These are phyloP conservation scores for Leucosporidium scottii DNA, from an alignment of 768 basidiomycete species.

Conservation along the genomic window DNA sequence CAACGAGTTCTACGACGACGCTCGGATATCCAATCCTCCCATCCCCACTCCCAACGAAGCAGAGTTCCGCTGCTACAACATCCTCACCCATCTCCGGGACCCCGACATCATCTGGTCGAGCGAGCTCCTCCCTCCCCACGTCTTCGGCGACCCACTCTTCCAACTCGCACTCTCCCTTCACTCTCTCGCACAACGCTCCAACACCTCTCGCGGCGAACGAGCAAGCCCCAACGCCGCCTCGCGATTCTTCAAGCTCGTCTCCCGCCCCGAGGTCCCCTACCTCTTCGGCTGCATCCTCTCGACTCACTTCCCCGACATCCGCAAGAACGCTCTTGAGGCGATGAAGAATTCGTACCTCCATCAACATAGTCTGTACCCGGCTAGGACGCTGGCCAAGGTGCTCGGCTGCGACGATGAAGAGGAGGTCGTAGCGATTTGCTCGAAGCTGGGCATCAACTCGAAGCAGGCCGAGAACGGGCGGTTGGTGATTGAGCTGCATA, in stretches of 20 bases:
- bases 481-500: conserved; percentile 28
- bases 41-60: conserved; percentile 63
- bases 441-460: conserved; percentile 37
- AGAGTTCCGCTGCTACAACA: conserved; percentile 93
- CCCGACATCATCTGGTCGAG: conserved; percentile 42
- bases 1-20: conserved; percentile 88
- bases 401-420: conserved; percentile 43
- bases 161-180: conserved; percentile 76
- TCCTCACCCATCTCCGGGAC: conserved; percentile 83
- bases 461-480: conserved; percentile 16
- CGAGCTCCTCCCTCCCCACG: conserved; percentile 47
- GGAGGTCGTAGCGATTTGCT: conserved; percentile 38
- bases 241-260: conserved; percentile 63
- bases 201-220: conserved; percentile 39
- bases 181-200: conserved; percentile 67
- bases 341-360: conserved; percentile 56
- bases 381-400: conserved; percentile 39
- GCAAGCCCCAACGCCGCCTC: conserved; percentile 49
- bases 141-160: conserved; percentile 68
- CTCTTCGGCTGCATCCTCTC: conserved; percentile 84
- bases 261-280: conserved; percentile 66
- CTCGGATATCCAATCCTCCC: conserved; percentile 50
- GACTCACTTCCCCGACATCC: conserved; percentile 61
- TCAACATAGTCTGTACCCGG: conserved; percentile 39
- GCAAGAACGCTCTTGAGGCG: conserved; percentile 49